Percentiles rank a stretch among this genome's conserved stretches.
Conservation (phyloP, 805 yeast species). For the Candida silvatica region DNA sequence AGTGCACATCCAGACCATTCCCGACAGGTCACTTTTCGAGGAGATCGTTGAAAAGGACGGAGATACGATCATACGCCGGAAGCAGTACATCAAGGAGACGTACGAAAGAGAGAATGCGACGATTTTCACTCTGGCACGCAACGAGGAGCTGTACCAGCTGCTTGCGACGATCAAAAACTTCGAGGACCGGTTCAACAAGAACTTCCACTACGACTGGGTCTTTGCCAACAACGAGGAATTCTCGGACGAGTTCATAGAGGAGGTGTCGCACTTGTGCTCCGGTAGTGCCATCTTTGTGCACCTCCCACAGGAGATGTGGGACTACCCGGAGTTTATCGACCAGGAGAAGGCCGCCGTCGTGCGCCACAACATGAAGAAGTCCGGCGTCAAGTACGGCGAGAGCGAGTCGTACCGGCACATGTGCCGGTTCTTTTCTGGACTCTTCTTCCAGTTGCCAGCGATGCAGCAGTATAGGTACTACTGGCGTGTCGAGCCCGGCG, state of each 20-base stretch:
- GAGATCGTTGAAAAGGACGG: conserved; percentile 22
- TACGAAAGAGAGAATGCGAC: conserved; percentile 52
- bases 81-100: conserved; percentile 16
- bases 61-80: conserved; percentile 39
- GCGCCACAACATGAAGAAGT: conserved; percentile 27
- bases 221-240: conserved; percentile 82
- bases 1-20: background rate
- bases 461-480: conserved; percentile 57
- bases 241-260: conserved; percentile 60
- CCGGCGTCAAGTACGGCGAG: conserved; percentile 52
- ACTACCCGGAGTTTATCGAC: conserved; percentile 38
- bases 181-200: conserved; percentile 64
- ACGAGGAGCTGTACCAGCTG: conserved; percentile 49
- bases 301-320: conserved; percentile 45
- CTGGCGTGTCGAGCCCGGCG: conserved; percentile 78
- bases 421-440: conserved; percentile 75
- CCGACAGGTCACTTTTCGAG: background rate
- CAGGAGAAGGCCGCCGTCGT: conserved; percentile 27
- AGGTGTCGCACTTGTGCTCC: conserved; percentile 37
- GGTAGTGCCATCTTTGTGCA: conserved; percentile 41
- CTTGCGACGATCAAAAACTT: conserved; percentile 49
- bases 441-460: conserved; percentile 54
- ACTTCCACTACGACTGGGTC: conserved; percentile 87
- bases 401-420: conserved; percentile 66
- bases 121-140: conserved; percentile 66